A percentile compares a stretch with the other conserved stretches of the same genome.
Conservation (phyloP, 306 rosid genomes). For the Fagus sylvatica region DNA sequence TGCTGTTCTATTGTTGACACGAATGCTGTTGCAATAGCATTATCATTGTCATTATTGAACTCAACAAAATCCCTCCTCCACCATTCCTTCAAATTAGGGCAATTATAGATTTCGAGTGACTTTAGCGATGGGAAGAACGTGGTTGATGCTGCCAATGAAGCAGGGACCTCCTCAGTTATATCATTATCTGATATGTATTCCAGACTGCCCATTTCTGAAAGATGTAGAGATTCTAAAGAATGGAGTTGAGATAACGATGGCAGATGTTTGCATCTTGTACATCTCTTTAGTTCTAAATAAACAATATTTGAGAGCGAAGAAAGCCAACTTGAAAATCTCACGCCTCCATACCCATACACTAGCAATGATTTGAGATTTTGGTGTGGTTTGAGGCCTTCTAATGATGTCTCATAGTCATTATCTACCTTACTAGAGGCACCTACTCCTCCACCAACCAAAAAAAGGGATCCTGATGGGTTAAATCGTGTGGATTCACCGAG, state of each 20-base stretch:
- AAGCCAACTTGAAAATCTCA: conserved; percentile 4
- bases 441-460: too few relatives aligned
- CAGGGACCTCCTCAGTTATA: neutral
- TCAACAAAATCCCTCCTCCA: neutral
- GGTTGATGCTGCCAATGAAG: neutral
- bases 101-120: fast-evolving
- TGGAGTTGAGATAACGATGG: neutral
- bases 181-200: neutral
- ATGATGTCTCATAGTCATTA: neutral
- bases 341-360: neutral
- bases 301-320: neutral
- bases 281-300: fast-evolving
- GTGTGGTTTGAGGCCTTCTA: neutral
- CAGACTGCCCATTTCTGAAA: neutral
- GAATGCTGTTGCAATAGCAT: too few relatives aligned
- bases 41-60: too few relatives aligned
- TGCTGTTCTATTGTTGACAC: neutral
- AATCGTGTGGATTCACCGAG: too few relatives aligned
- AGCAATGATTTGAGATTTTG: neutral
- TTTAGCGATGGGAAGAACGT: neutral
- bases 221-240: neutral
- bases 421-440: too few relatives aligned
- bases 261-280: neutral
- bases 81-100: conserved; percentile 22
- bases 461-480: too few relatives aligned